Conservation (phyloP, 345 rosid species). For the Salix koriyanagi region DNA sequence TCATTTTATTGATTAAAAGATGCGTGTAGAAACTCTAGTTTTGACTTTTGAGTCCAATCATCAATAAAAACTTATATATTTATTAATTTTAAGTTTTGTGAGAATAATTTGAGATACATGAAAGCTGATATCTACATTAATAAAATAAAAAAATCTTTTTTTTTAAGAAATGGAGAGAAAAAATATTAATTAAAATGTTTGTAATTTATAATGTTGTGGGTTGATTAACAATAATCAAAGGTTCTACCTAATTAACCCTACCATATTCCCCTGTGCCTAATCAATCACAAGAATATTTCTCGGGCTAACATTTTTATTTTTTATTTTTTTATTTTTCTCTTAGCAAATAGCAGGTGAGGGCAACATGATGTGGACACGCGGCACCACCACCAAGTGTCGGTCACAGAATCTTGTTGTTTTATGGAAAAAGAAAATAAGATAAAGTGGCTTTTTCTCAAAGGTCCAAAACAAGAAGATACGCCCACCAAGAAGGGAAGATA, state of each 20-base stretch:
- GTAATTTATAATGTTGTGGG: no score
- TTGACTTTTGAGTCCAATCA: no score
- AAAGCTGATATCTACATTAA: rapidly evolving
- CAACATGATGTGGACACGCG: neutral
- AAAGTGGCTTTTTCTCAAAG: neutral
- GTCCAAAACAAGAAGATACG: neutral
- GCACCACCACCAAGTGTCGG: neutral
- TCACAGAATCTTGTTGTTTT: neutral
- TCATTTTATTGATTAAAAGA: no score
- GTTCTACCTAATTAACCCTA: neutral
- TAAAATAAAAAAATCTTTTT: no score
- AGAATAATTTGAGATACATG: rapidly evolving
- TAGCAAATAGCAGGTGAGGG: no score
- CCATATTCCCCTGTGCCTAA: neutral
- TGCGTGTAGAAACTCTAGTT: no score
- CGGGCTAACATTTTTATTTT: no score
- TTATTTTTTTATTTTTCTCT: no score
- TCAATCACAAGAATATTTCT: no score
- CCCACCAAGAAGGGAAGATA: neutral
- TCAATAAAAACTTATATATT: no score
- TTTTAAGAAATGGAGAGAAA: no score
- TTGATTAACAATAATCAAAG: neutral
- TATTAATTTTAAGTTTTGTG: rapidly evolving
- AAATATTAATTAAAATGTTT: no score
- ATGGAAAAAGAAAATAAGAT: neutral